Evolutionary conservation across 2,329 filamentous ascomycete genomes (phyloP).

Genomic region (Trichoderma breve): DNA sequence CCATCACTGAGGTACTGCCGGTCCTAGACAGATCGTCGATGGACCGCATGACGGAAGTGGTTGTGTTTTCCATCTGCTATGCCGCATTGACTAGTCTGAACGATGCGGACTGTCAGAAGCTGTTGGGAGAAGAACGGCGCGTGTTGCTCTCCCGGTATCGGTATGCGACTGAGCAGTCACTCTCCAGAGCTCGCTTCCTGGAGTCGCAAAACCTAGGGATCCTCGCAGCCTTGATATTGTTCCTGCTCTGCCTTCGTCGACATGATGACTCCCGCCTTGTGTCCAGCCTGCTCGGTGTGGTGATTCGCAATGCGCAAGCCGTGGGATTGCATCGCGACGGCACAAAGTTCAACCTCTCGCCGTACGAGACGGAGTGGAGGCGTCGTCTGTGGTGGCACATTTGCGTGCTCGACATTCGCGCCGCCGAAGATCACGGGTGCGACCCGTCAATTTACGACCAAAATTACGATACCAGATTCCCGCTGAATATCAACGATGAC

Average conservation of each 20-base stretch:
- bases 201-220: not conserved
- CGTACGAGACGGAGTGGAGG: not conserved
- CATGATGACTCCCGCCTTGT: not conserved
- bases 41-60: not conserved
- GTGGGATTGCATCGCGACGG: slow-evolving; percentile 2
- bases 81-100: not conserved
- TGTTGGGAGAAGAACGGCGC: not conserved
- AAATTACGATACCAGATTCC: not conserved
- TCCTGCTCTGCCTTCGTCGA: not conserved
- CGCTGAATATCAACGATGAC: not conserved
- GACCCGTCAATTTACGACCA: not conserved
- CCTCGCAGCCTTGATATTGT: not conserved
- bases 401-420: not conserved
- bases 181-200: not conserved
- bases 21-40: not conserved
- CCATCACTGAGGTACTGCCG: not conserved
- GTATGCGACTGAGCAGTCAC: not conserved
- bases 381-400: slow-evolving; percentile 12
- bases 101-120: not conserved
- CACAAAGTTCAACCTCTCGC: not conserved
- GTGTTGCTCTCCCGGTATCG: not conserved
- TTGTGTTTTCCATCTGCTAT: not conserved
- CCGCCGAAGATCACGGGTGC: not conserved
- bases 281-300: not conserved
- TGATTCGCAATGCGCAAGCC: not conserved